These are phyloP conservation scores for Immersiporthe knoxdaviesiana DNA, from an alignment of 2,329 filamentous ascomycete genomes.

Conservation along the genomic window DNA sequence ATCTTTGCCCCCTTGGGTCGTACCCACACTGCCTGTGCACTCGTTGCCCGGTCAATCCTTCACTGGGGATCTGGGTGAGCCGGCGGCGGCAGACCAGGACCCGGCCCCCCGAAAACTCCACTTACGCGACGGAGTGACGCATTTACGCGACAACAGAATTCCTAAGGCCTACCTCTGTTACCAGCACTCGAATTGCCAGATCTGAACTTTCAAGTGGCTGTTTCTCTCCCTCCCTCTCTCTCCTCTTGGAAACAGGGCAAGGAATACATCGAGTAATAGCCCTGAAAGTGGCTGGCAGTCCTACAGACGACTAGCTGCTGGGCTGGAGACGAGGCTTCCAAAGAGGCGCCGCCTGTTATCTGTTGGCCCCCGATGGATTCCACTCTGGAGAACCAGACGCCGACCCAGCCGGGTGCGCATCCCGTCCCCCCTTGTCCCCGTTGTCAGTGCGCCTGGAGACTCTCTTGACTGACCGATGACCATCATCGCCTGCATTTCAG, in stretches of 20 bases:
- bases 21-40: slow-evolving; percentile 13
- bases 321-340: slow-evolving; percentile 18
- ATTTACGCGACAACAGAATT: slow-evolving; percentile 15
- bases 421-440: background rate
- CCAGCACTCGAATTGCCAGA: slow-evolving; percentile 1
- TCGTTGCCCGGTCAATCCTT: slow-evolving; percentile 19
- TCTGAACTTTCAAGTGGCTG: background rate
- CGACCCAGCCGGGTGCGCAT: slow-evolving; percentile 30
- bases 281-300: slow-evolving; percentile 14
- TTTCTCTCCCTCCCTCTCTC: background rate
- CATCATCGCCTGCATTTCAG: slow-evolving; percentile 40
- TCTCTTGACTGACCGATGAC: slow-evolving; percentile 9
- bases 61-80: background rate
- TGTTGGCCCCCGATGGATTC: slow-evolving; percentile 28
- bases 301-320: slow-evolving; percentile 18
- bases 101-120: background rate
- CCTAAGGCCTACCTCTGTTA: background rate
- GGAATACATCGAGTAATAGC: background rate
- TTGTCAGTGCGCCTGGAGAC: slow-evolving; percentile 17
- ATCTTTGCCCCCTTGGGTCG: background rate
- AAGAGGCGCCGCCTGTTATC: slow-evolving; percentile 14
- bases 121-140: slow-evolving; percentile 22
- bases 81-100: background rate
- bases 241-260: slow-evolving; percentile 11
- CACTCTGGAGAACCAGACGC: slow-evolving; percentile 21